Evolutionary conservation across 768 basidiomycete genomes (phyloP).

Genomic region (Tubosaeta sp.): DNA sequence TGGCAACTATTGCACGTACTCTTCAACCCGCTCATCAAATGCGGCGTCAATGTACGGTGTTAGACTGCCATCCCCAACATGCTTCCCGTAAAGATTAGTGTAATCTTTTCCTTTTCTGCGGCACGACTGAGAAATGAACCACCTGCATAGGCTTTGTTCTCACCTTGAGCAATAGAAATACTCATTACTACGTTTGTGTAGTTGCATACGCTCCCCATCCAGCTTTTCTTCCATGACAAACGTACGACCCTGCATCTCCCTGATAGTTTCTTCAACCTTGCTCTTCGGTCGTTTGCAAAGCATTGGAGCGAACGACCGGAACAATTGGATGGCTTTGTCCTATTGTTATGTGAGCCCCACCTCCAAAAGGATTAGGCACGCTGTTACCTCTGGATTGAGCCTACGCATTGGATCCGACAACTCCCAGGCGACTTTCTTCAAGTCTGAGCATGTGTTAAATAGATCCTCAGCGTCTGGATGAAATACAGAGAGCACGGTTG

Average conservation of each 20-base stretch:
- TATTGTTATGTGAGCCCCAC: constrained; percentile 28
- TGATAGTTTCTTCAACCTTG: constrained; percentile 79
- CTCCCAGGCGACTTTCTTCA: constrained; percentile 90
- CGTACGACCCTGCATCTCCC: constrained; percentile 70
- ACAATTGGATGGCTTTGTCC: constrained; percentile 83
- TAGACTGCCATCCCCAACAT: constrained; percentile 77
- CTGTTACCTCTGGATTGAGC: constrained; percentile 52
- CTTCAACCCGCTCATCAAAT: constrained; percentile 71
- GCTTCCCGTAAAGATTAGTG: constrained; percentile 86
- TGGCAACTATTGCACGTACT: constrained; percentile 47
- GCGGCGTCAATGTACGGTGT: constrained; percentile 81
- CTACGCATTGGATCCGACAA: constrained; percentile 73
- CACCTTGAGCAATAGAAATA: constrained; percentile 93
- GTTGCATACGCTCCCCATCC: constrained; percentile 94
- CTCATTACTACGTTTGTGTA: constrained; percentile 89
- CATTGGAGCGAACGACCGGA: constrained; percentile 90
- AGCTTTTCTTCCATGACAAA: constrained; percentile 97
- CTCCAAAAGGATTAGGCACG: too few relatives aligned
- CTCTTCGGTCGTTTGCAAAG: constrained; percentile 85
- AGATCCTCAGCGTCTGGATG: constrained; percentile 93
- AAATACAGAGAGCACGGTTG: constrained; percentile 84
- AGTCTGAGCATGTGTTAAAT: constrained; percentile 95
- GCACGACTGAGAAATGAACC: neutral
- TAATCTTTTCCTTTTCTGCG: constrained; percentile 86
- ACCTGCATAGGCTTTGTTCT: neutral